Percentiles rank a stretch among this genome's conserved stretches.
These are phyloP conservation scores for Astraeus odoratus DNA, from an alignment of 768 basidiomycete genomes.

Conservation along the genomic window DNA sequence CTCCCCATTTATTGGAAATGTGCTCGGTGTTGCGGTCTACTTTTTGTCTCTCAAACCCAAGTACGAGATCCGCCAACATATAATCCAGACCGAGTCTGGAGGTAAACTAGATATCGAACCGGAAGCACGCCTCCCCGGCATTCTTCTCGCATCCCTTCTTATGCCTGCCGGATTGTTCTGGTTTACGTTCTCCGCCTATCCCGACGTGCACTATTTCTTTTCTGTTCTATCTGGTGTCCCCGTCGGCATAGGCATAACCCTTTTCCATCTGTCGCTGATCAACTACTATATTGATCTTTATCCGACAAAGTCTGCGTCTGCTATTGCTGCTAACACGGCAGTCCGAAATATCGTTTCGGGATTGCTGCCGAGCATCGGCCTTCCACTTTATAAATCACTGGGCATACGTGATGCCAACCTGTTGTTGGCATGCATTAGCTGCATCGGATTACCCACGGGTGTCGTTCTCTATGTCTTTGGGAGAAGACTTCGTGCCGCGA, in stretches of 20 bases:
- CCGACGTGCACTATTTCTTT: constrained; percentile 15
- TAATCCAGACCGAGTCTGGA: constrained; percentile 8
- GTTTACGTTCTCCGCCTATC: constrained; percentile 18
- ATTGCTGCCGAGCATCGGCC: constrained; percentile 3
- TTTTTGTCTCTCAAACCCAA: constrained; percentile 17
- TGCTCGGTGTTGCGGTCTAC: constrained; percentile 16
- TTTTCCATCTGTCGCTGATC: constrained; percentile 16
- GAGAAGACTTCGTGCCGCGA: constrained; percentile 11
- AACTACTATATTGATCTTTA: constrained; percentile 23
- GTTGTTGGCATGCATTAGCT: constrained; percentile 18
- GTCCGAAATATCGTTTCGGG: constrained; percentile 12
- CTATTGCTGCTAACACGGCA: constrained; percentile 20
- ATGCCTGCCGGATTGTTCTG: constrained; percentile 20
- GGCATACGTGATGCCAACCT: constrained; percentile 15
- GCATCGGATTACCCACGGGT: constrained; percentile 16
- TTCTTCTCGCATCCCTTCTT: constrained; percentile 14
- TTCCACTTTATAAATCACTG: constrained; percentile 12
- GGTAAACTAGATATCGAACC: constrained; percentile 13
- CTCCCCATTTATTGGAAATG: constrained; percentile 17
- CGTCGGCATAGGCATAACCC: constrained; percentile 3
- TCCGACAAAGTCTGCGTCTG: constrained; percentile 17
- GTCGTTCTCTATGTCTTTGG: constrained; percentile 15
- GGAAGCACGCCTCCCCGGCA: constrained; percentile 16
- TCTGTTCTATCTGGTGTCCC: constrained; percentile 3
- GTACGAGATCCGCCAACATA: constrained; percentile 12